Percentiles rank a stretch among this genome's conserved stretches.
These are phyloP conservation scores for Psidium friedrichsthalianum DNA, from an alignment of 345 rosid species.

Conservation along the genomic window DNA sequence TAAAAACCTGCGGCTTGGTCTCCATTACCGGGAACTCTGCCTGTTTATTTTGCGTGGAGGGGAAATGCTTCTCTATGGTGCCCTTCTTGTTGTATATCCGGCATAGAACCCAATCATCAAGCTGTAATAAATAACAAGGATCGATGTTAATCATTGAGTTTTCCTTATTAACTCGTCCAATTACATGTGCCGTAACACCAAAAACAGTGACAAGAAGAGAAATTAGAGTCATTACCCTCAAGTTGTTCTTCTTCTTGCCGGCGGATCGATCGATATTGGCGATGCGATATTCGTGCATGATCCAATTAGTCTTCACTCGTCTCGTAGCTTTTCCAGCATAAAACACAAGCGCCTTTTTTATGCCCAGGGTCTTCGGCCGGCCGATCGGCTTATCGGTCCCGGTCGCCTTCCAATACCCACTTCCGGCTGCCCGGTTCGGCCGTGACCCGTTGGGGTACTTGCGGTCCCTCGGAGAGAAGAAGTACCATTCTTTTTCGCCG, in stretches of 20 bases:
- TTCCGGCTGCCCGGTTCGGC: constrained; percentile 91
- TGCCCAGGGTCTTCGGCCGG: constrained; percentile 55
- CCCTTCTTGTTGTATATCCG: constrained; percentile 85
- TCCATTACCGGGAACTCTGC: constrained; percentile 8
- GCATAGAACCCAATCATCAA: constrained; percentile 79
- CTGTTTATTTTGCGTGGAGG: constrained; percentile 4
- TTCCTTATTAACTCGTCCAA: not conserved
- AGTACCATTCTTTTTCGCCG: constrained; percentile 94
- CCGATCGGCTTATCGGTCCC: constrained; percentile 94
- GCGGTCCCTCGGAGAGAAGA: constrained; percentile 82
- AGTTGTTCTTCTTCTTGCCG: constrained; percentile 31
- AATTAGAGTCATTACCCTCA: constrained; percentile 33
- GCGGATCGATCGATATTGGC: constrained; percentile 78
- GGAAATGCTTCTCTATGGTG: constrained; percentile 34
- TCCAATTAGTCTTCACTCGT: constrained; percentile 90
- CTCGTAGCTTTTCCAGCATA: constrained; percentile 83
- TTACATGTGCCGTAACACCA: not conserved
- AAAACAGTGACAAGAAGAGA: not conserved
- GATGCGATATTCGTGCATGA: constrained; percentile 92
- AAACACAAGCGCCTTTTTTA: constrained; percentile 84
- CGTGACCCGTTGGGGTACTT: constrained; percentile 87
- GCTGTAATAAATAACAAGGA: constrained; percentile 28
- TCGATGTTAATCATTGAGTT: not conserved
- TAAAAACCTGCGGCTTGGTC: constrained; percentile 26
- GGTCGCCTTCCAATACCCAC: constrained; percentile 89